Evolutionary conservation across 73 alveolate genomes (phyloP).

Genomic region (Paramecium biaurelia): DNA sequence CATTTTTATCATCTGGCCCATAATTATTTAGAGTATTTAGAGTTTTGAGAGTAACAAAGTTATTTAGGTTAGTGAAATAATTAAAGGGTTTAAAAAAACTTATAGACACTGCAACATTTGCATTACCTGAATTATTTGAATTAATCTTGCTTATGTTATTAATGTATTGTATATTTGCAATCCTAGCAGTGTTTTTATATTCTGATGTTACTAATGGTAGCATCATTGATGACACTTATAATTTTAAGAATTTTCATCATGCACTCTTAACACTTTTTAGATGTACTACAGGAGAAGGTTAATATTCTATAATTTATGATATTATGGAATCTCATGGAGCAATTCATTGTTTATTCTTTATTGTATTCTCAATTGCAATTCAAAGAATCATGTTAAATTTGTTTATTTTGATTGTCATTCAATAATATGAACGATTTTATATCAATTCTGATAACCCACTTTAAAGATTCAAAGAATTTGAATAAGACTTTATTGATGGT

Average conservation of each 20-base stretch:
- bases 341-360: constrained; percentile 47
- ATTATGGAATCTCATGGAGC: constrained; percentile 55
- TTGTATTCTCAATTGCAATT: constrained; percentile 59
- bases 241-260: constrained; percentile 76
- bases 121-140: constrained; percentile 89
- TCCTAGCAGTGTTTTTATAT: constrained; percentile 91
- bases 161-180: constrained; percentile 87
- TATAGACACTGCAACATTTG: constrained; percentile 76
- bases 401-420: constrained; percentile 71
- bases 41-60: constrained; percentile 72
- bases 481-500: constrained; percentile 25
- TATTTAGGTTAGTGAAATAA: constrained; percentile 70
- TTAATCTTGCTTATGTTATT: constrained; percentile 86
- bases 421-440: constrained; percentile 70
- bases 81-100: constrained; percentile 75
- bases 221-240: constrained; percentile 68
- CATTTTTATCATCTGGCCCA: constrained; percentile 62
- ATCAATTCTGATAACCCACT: constrained; percentile 68
- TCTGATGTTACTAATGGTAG: constrained; percentile 62
- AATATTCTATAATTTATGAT: constrained; percentile 74
- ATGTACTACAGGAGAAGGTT: constrained; percentile 85
- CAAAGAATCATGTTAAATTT: constrained; percentile 71
- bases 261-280: constrained; percentile 76
- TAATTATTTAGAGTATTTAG: constrained; percentile 74
- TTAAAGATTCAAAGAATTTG: constrained; percentile 66